These are phyloP conservation scores for Termitomyces sp. DNA, from an alignment of 768 basidiomycete species.

Conservation along the genomic window DNA sequence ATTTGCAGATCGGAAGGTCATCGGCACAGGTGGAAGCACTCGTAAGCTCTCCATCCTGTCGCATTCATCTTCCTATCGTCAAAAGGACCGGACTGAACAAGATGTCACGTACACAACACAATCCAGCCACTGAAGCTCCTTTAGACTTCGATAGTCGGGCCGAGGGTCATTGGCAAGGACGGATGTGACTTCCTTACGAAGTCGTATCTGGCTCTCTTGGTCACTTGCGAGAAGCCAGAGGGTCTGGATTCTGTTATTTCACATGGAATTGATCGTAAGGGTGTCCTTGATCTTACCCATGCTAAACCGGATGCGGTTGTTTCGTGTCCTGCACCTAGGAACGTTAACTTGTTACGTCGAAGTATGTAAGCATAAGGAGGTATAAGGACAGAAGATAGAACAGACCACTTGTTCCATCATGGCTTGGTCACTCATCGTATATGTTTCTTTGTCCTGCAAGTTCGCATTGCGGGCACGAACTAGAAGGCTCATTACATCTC, in stretches of 20 bases:
- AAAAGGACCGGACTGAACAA: background rate
- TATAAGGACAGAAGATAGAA: conserved; percentile 4
- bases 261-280: background rate
- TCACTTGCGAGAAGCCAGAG: conserved; percentile 55
- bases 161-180: conserved; percentile 32
- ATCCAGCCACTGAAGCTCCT: conserved; percentile 38
- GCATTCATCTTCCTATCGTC: background rate
- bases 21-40: conserved; percentile 41
- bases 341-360: conserved; percentile 35
- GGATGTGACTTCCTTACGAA: conserved; percentile 53
- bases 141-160: conserved; percentile 40
- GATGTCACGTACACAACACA: conserved; percentile 35
- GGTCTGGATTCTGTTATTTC: conserved; percentile 28
- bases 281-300: conserved; percentile 37
- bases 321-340: conserved; percentile 46
- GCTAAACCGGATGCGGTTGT: conserved; percentile 47
- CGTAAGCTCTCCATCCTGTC: conserved; percentile 43
- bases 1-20: conserved; percentile 34
- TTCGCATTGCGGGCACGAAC: conserved; percentile 43
- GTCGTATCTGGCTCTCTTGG: conserved; percentile 43
- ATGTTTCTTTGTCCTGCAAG: conserved; percentile 30
- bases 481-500: conserved; percentile 53
- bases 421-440: conserved; percentile 43
- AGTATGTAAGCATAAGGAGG: background rate
- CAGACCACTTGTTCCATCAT: conserved; percentile 55